Conservation (phyloP, 2,329 filamentous ascomycete genomes). For the Rutstroemia sp. region DNA sequence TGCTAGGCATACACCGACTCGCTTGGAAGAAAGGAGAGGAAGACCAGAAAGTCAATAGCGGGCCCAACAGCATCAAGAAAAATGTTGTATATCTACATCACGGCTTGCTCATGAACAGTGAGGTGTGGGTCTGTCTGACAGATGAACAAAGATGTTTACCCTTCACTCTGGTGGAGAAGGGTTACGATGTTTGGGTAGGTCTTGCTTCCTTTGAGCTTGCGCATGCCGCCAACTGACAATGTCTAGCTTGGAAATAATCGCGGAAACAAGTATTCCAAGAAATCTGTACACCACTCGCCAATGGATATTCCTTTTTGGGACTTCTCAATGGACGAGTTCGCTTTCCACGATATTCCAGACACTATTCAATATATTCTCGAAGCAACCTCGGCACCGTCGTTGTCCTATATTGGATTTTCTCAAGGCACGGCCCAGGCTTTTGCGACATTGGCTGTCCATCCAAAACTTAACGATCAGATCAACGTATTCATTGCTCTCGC, state of each 20-base stretch:
- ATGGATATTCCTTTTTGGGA: conserved; percentile 81
- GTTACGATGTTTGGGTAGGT: conserved; percentile 90
- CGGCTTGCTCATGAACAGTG: conserved; percentile 95
- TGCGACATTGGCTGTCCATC: conserved; percentile 85
- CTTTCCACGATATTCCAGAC: conserved; percentile 94
- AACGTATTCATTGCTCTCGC: conserved; percentile 95
- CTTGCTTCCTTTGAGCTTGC: not conserved
- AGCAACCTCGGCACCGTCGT: conserved; percentile 70
- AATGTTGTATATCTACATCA: conserved; percentile 92
- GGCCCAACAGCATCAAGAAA: conserved; percentile 62
- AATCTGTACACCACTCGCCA: conserved; percentile 70
- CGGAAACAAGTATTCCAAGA: conserved; percentile 99
- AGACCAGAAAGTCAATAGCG: conserved; percentile 67
- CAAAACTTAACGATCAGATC: conserved; percentile 82
- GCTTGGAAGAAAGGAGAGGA: conserved; percentile 80
- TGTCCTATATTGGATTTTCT: conserved; percentile 96
- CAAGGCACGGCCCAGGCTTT: conserved; percentile 97
- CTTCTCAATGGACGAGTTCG: conserved; percentile 97
- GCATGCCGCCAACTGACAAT: conserved; percentile 17
- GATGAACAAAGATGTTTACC: conserved; percentile 80
- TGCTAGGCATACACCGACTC: conserved; percentile 82
- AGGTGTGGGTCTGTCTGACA: conserved; percentile 93
- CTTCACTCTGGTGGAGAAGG: conserved; percentile 80
- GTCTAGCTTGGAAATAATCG: conserved; percentile 84
- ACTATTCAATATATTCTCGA: conserved; percentile 86